Percentiles rank a stretch among this genome's conserved stretches.
Evolutionary conservation across 768 basidiomycete species (phyloP).

Genomic region (Phlebiopsis flavidoalba): DNA sequence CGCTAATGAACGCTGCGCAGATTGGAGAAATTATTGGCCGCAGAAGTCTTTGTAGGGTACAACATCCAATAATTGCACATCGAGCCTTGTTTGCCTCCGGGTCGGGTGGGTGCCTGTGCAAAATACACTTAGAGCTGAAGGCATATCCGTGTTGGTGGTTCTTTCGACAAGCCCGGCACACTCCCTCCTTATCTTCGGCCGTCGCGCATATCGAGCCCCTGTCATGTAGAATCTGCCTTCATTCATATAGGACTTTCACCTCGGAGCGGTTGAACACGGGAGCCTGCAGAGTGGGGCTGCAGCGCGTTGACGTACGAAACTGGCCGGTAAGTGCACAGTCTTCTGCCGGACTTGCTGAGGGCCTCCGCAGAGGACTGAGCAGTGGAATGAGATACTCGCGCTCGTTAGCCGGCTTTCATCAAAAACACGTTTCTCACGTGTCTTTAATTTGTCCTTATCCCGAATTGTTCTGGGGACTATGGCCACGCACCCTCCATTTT

Average conservation of each 20-base stretch:
- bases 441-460: background rate
- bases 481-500: background rate
- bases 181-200: background rate
- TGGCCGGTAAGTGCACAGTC: background rate
- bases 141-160: background rate
- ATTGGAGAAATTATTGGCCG: slow-evolving; percentile 87
- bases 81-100: background rate
- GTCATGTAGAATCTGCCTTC: background rate
- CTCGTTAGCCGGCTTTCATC: background rate
- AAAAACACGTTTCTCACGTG: background rate
- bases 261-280: background rate
- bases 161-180: background rate
- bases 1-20: slow-evolving; percentile 27
- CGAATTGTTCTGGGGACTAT: background rate
- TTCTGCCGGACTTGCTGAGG: background rate
- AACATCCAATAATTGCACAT: slow-evolving; percentile 36
- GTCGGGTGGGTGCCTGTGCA: background rate
- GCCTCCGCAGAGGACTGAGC: background rate
- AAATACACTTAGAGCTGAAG: slow-evolving; percentile 12
- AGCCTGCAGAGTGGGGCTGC: background rate
- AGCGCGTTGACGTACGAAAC: background rate
- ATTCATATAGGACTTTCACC: background rate
- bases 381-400: background rate
- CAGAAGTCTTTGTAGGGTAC: slow-evolving; percentile 76
- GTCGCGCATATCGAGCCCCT: background rate